Percentiles rank a stretch among this genome's conserved stretches.
Conservation (phyloP, 1,284 basidiomycete genomes). For the Sanghuangporus sanghuang region DNA sequence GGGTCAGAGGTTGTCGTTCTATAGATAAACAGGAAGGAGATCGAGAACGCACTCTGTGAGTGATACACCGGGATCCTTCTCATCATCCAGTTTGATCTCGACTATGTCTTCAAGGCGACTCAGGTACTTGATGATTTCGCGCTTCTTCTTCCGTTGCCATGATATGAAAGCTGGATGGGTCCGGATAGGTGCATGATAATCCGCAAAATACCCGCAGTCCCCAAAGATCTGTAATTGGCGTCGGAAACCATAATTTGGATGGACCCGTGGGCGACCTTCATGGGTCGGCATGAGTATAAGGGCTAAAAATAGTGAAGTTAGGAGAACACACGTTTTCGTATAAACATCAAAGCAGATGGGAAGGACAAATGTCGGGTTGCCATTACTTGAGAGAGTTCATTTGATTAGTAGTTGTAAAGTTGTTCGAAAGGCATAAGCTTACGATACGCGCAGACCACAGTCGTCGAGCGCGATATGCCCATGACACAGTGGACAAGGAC, state of each 20-base stretch:
- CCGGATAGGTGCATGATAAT: conserved; percentile 29
- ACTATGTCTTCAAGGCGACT: conserved; percentile 42
- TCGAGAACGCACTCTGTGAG: conserved; percentile 13
- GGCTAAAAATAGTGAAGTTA: conserved; percentile 7
- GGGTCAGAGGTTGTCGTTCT: conserved; percentile 46
- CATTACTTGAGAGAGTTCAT: conserved; percentile 43
- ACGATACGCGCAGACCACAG: conserved; percentile 62
- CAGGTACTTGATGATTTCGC: conserved; percentile 46
- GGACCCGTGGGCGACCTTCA: conserved; percentile 46
- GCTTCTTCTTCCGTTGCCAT: conserved; percentile 50
- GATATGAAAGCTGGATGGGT: conserved; percentile 41
- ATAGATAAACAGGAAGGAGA: not conserved
- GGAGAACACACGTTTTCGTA: conserved; percentile 41
- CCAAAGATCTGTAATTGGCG: conserved; percentile 52
- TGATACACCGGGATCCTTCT: not conserved
- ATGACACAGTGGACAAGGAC: conserved; percentile 76
- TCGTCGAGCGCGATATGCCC: conserved; percentile 66
- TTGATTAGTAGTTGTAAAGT: conserved; percentile 7
- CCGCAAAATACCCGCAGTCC: conserved; percentile 37
- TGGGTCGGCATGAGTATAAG: conserved; percentile 5
- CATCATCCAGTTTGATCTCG: conserved; percentile 8
- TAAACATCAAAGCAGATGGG: conserved; percentile 39
- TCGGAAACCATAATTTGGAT: conserved; percentile 61
- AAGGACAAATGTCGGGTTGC: conserved; percentile 37
- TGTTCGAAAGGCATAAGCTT: conserved; percentile 24